phyloP scores from a whole-genome alignment of 345 rosid genomes.

The Anacardium occidentale region DNA sequence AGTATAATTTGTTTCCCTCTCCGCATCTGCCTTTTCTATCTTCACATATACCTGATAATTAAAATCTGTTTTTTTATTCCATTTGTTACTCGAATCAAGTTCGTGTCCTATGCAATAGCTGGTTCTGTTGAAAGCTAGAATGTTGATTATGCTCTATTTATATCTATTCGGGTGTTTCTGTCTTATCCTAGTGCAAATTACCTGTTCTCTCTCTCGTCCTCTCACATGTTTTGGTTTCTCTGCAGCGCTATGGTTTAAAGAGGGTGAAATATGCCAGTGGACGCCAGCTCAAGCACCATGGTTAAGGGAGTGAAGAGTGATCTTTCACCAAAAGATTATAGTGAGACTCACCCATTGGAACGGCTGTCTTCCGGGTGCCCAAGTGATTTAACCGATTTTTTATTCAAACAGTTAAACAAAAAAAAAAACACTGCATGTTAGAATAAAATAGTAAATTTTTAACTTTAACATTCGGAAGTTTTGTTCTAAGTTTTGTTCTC shows the following conservation, averaged over 20 bases:
- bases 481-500: not conserved
- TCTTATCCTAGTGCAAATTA: no score
- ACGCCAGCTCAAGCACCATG: constrained; percentile 73
- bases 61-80: no score
- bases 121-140: no score
- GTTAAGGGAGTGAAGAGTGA: constrained; percentile 79
- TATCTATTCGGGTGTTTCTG: no score
- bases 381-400: not conserved
- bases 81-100: no score
- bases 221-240: constrained; percentile 14
- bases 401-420: constrained; percentile 2
- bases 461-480: constrained; percentile 3
- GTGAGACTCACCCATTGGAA: constrained; percentile 19
- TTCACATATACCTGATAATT: no score
- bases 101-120: no score
- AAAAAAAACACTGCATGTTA: constrained; percentile 6
- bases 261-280: constrained; percentile 81
- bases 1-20: no score
- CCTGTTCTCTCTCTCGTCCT: not conserved
- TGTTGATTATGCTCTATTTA: no score
- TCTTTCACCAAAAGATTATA: not conserved
- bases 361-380: constrained; percentile 9
- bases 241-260: constrained; percentile 87
- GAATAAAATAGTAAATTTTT: not conserved
- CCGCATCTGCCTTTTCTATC: no score